Percentiles rank a stretch among this genome's conserved stretches.
These are phyloP conservation scores for Boletus tylopilopsis DNA, from an alignment of 768 basidiomycete genomes.

Conservation along the genomic window DNA sequence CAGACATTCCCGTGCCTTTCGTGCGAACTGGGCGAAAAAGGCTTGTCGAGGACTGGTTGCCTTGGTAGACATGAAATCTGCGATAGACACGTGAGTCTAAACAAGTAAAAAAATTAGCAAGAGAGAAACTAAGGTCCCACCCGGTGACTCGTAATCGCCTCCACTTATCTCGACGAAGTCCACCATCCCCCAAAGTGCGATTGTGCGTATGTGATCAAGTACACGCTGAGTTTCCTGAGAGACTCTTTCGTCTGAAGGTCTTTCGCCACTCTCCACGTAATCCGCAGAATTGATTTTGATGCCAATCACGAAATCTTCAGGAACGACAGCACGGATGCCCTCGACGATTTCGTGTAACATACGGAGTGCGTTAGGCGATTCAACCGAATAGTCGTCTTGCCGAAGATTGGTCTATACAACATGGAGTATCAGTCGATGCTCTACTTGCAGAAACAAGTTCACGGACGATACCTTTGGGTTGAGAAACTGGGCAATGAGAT, in stretches of 20 bases:
- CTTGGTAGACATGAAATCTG: constrained; percentile 42
- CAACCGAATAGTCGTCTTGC: constrained; percentile 54
- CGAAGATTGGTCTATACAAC: constrained; percentile 46
- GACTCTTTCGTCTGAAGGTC: constrained; percentile 31
- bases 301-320: constrained; percentile 63
- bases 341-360: constrained; percentile 54
- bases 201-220: constrained; percentile 54
- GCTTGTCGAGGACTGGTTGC: constrained; percentile 51
- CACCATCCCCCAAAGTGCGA: constrained; percentile 60
- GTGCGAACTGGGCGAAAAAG: constrained; percentile 69
- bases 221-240: constrained; percentile 36
- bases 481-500: constrained; percentile 76
- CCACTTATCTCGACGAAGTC: constrained; percentile 90
- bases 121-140: too few relatives aligned
- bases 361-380: constrained; percentile 43
- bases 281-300: constrained; percentile 82
- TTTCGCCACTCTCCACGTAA: constrained; percentile 42
- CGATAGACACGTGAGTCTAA: neutral
- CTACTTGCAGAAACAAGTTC: constrained; percentile 4
- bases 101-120: too few relatives aligned
- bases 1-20: constrained; percentile 46
- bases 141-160: constrained; percentile 79
- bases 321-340: constrained; percentile 51
- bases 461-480: constrained; percentile 54
- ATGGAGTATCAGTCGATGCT: constrained; percentile 6